Percentiles rank a stretch among this genome's conserved stretches.
Conservation (phyloP, 345 rosid genomes). For the Camelina neglecta region DNA sequence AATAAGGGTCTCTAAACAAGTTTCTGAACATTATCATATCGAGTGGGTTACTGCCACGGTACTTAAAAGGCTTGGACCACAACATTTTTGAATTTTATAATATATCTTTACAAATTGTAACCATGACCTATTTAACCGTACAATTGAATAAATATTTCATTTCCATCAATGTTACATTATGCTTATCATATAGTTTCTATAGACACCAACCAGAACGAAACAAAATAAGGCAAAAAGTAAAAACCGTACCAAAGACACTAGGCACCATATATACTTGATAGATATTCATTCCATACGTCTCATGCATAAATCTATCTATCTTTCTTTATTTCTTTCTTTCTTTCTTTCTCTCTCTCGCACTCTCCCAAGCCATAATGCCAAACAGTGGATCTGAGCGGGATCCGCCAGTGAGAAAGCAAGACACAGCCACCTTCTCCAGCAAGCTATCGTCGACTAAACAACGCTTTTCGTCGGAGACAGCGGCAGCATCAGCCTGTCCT, state of each 20-base stretch:
- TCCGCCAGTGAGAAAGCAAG: constrained; percentile 25
- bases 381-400: constrained; percentile 28
- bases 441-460: constrained; percentile 41
- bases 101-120: too few species aligned
- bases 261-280: constrained; percentile 35
- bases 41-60: too few species aligned
- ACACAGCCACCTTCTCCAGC: constrained; percentile 19
- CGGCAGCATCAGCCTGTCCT: constrained; percentile 33
- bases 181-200: neutral
- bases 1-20: too few species aligned
- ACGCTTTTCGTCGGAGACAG: constrained; percentile 25
- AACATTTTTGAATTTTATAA: too few species aligned
- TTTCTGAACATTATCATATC: too few species aligned
- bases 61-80: too few species aligned
- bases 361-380: constrained; percentile 35
- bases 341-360: neutral
- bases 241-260: constrained; percentile 21
- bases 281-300: constrained; percentile 12
- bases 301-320: constrained; percentile 9
- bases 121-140: neutral
- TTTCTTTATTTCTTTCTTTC: neutral
- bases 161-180: neutral
- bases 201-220: neutral
- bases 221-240: constrained; percentile 18
- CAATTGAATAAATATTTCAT: constrained; percentile 7